phyloP scores from a whole-genome alignment of 2,329 filamentous ascomycete genomes.

The Xylaria sp. region DNA sequence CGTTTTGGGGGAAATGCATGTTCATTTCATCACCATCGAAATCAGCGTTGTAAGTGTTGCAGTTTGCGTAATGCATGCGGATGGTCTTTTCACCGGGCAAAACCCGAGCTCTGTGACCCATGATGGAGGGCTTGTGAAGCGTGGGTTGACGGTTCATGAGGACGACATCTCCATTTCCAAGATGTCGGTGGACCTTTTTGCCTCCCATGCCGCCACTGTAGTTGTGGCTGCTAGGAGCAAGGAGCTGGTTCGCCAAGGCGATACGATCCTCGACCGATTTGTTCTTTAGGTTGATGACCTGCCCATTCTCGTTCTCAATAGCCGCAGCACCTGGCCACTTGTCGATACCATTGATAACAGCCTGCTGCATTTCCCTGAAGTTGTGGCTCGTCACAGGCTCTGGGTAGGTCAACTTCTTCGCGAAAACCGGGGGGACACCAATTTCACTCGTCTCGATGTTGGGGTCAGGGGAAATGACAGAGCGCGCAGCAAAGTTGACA shows the following conservation, averaged over 20 bases:
- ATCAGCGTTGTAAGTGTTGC: constrained; percentile 98
- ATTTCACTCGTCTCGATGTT: constrained; percentile 99
- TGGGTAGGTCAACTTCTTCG: constrained; percentile 90
- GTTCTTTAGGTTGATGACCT: constrained; percentile 78
- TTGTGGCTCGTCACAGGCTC: constrained; percentile 98
- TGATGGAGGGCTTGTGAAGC: constrained; percentile 96
- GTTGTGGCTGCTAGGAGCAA: constrained; percentile 73
- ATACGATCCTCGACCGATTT: constrained; percentile 85
- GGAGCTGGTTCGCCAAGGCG: constrained; percentile 85
- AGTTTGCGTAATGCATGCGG: constrained; percentile 99
- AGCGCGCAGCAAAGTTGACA: constrained; percentile 95
- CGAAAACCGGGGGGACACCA: constrained; percentile 96
- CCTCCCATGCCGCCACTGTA: constrained; percentile 67
- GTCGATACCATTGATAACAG: constrained; percentile 88
- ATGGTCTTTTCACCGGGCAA: constrained; percentile 93
- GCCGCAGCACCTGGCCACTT: constrained; percentile 92
- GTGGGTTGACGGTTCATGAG: constrained; percentile 99
- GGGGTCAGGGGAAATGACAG: constrained; percentile 95
- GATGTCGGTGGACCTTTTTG: constrained; percentile 94
- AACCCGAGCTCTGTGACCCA: constrained; percentile 92
- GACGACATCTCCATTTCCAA: constrained; percentile 94
- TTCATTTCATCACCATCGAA: constrained; percentile 99
- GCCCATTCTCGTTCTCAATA: constrained; percentile 92
- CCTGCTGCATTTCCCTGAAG: constrained; percentile 90
- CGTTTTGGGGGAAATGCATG: constrained; percentile 98